Evolutionary conservation across 2,329 filamentous ascomycete genomes (phyloP).

Genomic region (Colletotrichum neosansevieriae): DNA sequence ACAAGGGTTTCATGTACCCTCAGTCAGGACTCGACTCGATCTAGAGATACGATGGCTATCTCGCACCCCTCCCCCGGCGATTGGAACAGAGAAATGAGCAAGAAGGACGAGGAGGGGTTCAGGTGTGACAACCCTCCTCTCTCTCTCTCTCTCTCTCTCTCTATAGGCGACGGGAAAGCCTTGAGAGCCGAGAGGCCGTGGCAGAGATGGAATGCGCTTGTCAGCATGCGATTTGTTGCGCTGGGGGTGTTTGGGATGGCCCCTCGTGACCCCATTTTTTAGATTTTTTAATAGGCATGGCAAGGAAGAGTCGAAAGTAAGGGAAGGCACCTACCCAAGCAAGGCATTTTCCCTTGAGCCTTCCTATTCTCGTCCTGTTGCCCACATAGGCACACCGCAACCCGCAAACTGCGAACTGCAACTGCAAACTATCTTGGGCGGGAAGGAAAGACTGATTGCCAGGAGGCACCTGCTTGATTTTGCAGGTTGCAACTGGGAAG

Average conservation of each 20-base stretch:
- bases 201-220: slow-evolving; percentile 10
- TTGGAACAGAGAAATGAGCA: slow-evolving; percentile 6
- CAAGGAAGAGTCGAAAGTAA: slow-evolving; percentile 2
- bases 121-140: neutral
- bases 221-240: slow-evolving; percentile 21
- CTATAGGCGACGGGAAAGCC: slow-evolving; percentile 3
- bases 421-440: neutral
- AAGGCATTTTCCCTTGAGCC: neutral
- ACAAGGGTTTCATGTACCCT: slow-evolving; percentile 18
- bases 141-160: neutral
- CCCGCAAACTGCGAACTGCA: neutral
- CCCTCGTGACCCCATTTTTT: slow-evolving; percentile 36
- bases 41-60: slow-evolving; percentile 14
- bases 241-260: slow-evolving; percentile 32
- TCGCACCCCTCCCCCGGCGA: slow-evolving; percentile 20
- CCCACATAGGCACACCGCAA: neutral
- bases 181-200: neutral
- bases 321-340: neutral
- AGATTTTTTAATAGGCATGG: slow-evolving; percentile 12
- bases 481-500: neutral
- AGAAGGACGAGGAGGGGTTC: neutral
- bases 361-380: neutral
- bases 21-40: slow-evolving; percentile 2
- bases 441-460: neutral
- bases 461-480: neutral